Conservation (phyloP, 2,329 filamentous ascomycete genomes). For the Thelonectria discophora region DNA sequence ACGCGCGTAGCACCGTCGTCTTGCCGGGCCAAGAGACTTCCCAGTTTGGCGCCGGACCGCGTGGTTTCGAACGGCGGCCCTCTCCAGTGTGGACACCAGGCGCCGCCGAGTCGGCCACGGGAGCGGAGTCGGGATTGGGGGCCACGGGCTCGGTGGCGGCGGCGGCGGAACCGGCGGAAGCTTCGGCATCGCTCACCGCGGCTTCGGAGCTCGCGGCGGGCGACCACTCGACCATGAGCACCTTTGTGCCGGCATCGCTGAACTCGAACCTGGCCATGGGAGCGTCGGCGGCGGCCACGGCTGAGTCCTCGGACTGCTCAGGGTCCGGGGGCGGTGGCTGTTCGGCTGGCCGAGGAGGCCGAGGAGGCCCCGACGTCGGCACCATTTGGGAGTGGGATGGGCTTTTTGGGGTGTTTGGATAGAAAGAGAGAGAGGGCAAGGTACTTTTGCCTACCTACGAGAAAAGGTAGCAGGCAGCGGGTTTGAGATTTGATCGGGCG, state of each 20-base stretch:
- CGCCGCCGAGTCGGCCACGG: constrained; percentile 28
- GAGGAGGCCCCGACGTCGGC: constrained; percentile 36
- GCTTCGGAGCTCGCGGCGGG: constrained; percentile 36
- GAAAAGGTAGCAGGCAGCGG: no score
- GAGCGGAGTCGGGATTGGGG: constrained; percentile 32
- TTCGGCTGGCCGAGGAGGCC: constrained; percentile 45
- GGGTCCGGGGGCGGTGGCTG: constrained; percentile 27
- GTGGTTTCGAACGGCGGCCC: neutral
- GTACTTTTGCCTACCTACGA: no score
- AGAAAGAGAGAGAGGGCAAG: no score
- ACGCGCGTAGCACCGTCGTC: constrained; percentile 72
- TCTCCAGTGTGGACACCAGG: constrained; percentile 6
- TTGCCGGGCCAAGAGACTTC: constrained; percentile 87
- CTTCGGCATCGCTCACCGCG: constrained; percentile 27
- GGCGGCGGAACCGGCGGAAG: constrained; percentile 18
- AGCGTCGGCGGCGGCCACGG: constrained; percentile 41
- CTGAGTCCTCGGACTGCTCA: constrained; percentile 28
- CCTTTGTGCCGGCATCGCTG: constrained; percentile 86
- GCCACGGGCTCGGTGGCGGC: constrained; percentile 31
- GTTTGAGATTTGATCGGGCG: constrained; percentile 11
- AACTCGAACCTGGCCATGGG: constrained; percentile 82
- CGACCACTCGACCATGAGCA: constrained; percentile 94
- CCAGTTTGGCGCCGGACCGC: constrained; percentile 60
- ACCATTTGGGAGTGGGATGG: constrained; percentile 36
- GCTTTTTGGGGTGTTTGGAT: no score